Percentiles rank a stretch among this genome's conserved stretches.
Evolutionary conservation across 345 rosid genomes (phyloP).

Genomic region (Garcia nutans): DNA sequence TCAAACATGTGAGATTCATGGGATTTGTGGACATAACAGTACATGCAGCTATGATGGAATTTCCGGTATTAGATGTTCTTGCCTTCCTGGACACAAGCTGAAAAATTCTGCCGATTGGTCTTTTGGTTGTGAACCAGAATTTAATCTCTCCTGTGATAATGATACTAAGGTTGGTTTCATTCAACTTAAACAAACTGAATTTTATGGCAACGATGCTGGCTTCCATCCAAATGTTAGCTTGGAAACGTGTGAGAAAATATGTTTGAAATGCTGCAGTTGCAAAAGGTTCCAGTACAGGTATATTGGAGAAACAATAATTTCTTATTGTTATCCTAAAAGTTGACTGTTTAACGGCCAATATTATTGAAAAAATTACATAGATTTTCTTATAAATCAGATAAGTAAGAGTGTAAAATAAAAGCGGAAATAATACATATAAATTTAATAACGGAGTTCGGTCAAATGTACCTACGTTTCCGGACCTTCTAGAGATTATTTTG

Average conservation of each 20-base stretch:
- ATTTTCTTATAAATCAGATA: too few relatives aligned
- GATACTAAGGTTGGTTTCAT: constrained; percentile 1
- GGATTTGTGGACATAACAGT: constrained; percentile 36
- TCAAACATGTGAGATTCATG: constrained; percentile 28
- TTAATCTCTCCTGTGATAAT: constrained; percentile 9
- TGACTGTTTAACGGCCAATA: neutral
- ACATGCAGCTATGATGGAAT: constrained; percentile 24
- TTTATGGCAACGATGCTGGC: constrained; percentile 3
- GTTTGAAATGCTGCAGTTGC: constrained; percentile 5
- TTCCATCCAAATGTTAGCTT: constrained; percentile 4
- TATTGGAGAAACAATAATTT: neutral
- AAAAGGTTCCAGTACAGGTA: neutral
- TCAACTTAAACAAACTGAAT: neutral
- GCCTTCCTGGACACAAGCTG: constrained; percentile 27
- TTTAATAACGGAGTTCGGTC: too few relatives aligned
- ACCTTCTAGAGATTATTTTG: too few relatives aligned
- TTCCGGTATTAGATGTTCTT: constrained; percentile 32
- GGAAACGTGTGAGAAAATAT: neutral
- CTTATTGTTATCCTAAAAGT: constrained; percentile 7
- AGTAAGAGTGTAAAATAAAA: too few relatives aligned
- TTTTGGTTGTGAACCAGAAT: constrained; percentile 32
- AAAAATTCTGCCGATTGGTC: constrained; percentile 28
- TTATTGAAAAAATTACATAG: too few relatives aligned
- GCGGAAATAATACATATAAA: too few relatives aligned
- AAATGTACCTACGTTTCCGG: too few relatives aligned